phyloP scores from a whole-genome alignment of 768 basidiomycete genomes.

The Trametes maxima region DNA sequence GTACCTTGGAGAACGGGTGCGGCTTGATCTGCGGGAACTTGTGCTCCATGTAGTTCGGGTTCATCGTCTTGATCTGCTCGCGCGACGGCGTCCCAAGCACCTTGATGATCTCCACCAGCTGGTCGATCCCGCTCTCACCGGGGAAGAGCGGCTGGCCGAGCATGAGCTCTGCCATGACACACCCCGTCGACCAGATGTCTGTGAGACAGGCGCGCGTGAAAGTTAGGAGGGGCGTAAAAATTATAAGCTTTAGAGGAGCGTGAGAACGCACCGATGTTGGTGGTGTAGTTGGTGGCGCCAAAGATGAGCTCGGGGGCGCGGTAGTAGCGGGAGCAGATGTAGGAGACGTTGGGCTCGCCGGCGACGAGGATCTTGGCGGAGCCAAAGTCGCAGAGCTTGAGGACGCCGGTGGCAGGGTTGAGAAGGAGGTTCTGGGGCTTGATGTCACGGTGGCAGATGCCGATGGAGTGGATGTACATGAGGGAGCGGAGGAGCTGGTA shows the following conservation, averaged over 20 bases:
- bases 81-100: slow-evolving; percentile 97
- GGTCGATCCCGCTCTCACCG: slow-evolving; percentile 98
- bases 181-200: slow-evolving; percentile 99
- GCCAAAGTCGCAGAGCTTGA: slow-evolving; percentile 99
- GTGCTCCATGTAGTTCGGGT: slow-evolving; percentile 99
- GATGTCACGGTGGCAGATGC: slow-evolving; percentile 99
- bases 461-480: slow-evolving; percentile 99
- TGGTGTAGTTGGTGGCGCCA: slow-evolving; percentile 99
- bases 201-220: neutral
- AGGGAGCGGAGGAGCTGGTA: slow-evolving; percentile 97
- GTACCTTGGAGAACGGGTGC: slow-evolving; percentile 97
- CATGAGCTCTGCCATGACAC: slow-evolving; percentile 99
- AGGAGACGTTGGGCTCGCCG: slow-evolving; percentile 98
- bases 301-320: slow-evolving; percentile 99
- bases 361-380: slow-evolving; percentile 98
- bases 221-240: neutral
- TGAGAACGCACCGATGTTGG: slow-evolving; percentile 84
- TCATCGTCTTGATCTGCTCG: slow-evolving; percentile 99
- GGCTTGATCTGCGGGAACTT: slow-evolving; percentile 99
- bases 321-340: slow-evolving; percentile 99
- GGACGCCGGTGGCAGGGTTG: slow-evolving; percentile 94
- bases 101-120: slow-evolving; percentile 99
- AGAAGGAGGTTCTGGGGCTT: slow-evolving; percentile 98
- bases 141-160: slow-evolving; percentile 98
- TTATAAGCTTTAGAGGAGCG: neutral